phyloP scores from a whole-genome alignment of 2,329 filamentous ascomycete species.

The Penicillium sp. region DNA sequence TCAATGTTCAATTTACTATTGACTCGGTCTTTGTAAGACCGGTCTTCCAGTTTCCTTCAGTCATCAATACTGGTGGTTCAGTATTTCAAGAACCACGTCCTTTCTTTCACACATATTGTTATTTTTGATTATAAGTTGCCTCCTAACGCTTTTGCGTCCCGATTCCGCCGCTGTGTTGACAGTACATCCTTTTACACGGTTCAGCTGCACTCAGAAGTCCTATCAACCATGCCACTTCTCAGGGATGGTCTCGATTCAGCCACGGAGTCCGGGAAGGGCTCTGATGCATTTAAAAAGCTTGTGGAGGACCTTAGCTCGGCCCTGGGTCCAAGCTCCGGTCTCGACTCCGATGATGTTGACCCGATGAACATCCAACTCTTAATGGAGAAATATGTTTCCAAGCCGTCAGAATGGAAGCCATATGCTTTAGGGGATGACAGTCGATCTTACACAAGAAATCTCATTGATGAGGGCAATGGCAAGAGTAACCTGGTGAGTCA shows the following conservation, averaged over 20 bases:
- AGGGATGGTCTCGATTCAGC: slow-evolving; percentile 17
- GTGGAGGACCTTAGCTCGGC: slow-evolving; percentile 70
- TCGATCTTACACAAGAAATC: slow-evolving; percentile 77
- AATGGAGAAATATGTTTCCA: slow-evolving; percentile 72
- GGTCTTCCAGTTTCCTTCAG: not conserved
- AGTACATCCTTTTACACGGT: not conserved
- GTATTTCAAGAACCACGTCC: not conserved
- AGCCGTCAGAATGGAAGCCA: slow-evolving; percentile 66
- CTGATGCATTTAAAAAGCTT: slow-evolving; percentile 62
- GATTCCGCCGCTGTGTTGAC: not conserved
- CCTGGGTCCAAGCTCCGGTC: slow-evolving; percentile 76
- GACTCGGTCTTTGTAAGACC: not conserved
- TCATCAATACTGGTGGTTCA: not conserved
- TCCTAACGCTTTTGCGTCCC: slow-evolving; percentile 6
- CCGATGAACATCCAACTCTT: slow-evolving; percentile 66
- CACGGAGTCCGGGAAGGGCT: slow-evolving; percentile 5
- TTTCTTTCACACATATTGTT: not conserved
- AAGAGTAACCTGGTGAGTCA: slow-evolving; percentile 68
- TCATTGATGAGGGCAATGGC: slow-evolving; percentile 86
- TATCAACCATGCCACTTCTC: slow-evolving; percentile 34
- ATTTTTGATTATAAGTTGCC: not conserved
- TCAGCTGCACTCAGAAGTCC: not conserved
- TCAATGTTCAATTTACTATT: not conserved
- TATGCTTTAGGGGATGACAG: slow-evolving; percentile 72
- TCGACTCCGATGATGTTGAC: slow-evolving; percentile 79